Evolutionary conservation across 1,284 basidiomycete species (phyloP), one percentile per base, ranked within the genome.

Genomic region (Puccinia coronata): DNA sequence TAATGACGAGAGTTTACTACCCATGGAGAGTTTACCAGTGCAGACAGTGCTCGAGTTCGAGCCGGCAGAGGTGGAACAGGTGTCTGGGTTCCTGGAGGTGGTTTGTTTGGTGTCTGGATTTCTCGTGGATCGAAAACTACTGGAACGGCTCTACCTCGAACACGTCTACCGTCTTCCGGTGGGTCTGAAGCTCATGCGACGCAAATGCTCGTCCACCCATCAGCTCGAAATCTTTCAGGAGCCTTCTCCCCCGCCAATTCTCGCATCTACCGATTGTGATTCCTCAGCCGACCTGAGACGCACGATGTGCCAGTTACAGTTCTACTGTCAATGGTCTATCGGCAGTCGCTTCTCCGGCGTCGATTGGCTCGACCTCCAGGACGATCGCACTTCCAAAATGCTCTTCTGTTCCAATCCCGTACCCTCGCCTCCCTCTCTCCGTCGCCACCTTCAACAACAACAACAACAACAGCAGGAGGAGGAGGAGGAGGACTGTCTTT

Each of bases 301-400:
- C n/a, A n/a, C n/a, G n/a, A 89, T 93, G 77, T 88, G 88, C 81
- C 86, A 88, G 83, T 86, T 92, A 72, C 90, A 93, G 86, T 87
- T 91, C 83, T 85, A 86, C 83, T 88, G 88, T 83, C 82, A 82
- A 49, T 76, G 83, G 69, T 79, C 61, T 4, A 28, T 73, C 14
- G 81, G 67, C 5, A 63, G 69, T 43, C 25, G 49, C 53, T n/a
- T 4, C 11, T 28, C 55, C 12, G 51, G 80, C n/a, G 39, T 76
- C 23, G 57, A 65, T 55, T 65, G 65, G 71, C 67, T 63, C 70
- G 25, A 72, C 53, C 12, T 61, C 9, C 23, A 12, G 5, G 12
- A 20, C 20, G 65, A 53, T 25, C 69, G 34, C 49, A 49, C 1
- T 12, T 49, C 76, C 14, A 72, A 59, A 69, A 82, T 76, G 73